phyloP scores from a whole-genome alignment of 495 filamentous ascomycete species.

The Penicillium dipodomyicola region DNA sequence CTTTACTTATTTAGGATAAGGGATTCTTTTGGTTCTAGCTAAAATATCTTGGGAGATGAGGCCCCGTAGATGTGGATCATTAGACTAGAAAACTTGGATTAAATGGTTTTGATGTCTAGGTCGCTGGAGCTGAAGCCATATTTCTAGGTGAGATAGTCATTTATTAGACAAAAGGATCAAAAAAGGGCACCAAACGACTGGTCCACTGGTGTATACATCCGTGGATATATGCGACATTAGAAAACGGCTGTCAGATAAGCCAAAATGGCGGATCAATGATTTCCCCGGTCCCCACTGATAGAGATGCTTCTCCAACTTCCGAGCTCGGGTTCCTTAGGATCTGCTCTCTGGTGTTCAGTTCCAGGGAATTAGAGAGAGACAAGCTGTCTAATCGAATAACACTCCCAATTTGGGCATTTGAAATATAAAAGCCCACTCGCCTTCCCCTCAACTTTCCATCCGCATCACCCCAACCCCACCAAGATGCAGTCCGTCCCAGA shows the following conservation, averaged over 20 bases:
- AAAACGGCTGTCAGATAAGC: conserved; percentile 14
- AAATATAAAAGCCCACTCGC: background rate
- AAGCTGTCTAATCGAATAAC: background rate
- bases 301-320: conserved; percentile 13
- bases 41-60: no score
- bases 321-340: conserved; percentile 1
- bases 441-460: background rate
- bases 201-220: no score
- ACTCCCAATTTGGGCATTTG: background rate
- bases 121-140: no score
- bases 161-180: no score
- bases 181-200: no score
- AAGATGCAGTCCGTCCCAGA: conserved; percentile 81
- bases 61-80: no score
- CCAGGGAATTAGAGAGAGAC: background rate
- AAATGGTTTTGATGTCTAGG: no score
- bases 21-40: no score
- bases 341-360: background rate
- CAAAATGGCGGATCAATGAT: conserved; percentile 18
- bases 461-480: conserved; percentile 16
- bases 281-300: conserved; percentile 15
- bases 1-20: no score
- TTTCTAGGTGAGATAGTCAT: no score
- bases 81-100: no score
- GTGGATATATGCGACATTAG: background rate